These are phyloP conservation scores for Chrysoporthe austroafricana DNA, from an alignment of 2,329 filamentous ascomycete species.

Conservation along the genomic window DNA sequence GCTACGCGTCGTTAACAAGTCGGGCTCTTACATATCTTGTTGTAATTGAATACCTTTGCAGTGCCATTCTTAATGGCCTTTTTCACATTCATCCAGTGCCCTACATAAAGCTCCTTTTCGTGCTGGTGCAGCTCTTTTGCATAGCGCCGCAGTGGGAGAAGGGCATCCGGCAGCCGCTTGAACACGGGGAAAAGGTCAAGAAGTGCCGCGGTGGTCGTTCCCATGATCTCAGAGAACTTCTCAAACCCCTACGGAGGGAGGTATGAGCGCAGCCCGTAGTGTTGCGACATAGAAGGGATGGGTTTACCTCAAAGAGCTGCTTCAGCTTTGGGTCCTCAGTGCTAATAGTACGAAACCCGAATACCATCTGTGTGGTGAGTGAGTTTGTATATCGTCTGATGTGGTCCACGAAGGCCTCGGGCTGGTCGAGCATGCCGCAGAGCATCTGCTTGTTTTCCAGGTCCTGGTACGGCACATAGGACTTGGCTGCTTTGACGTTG, in stretches of 20 bases:
- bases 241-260: slow-evolving; percentile 11
- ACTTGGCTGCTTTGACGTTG: slow-evolving; percentile 48
- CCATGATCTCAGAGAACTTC: slow-evolving; percentile 36
- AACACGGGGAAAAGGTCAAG: slow-evolving; percentile 52
- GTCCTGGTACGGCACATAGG: slow-evolving; percentile 59
- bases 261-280: not conserved
- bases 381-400: slow-evolving; percentile 53
- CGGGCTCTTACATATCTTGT: not conserved
- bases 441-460: slow-evolving; percentile 61
- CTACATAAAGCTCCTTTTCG: slow-evolving; percentile 47
- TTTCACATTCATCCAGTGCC: slow-evolving; percentile 47
- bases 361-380: slow-evolving; percentile 53
- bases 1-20: slow-evolving; percentile 28
- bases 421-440: slow-evolving; percentile 48
- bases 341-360: slow-evolving; percentile 47
- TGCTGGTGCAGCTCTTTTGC: slow-evolving; percentile 47
- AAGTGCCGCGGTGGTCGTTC: slow-evolving; percentile 45
- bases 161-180: slow-evolving; percentile 47
- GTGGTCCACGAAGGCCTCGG: slow-evolving; percentile 46
- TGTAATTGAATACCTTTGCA: slow-evolving; percentile 28
- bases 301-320: slow-evolving; percentile 14
- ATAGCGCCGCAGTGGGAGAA: slow-evolving; percentile 43
- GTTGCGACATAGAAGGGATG: not conserved
- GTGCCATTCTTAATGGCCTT: slow-evolving; percentile 36
- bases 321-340: slow-evolving; percentile 47